phyloP scores from a whole-genome alignment of 1,284 basidiomycete species.

The Ganoderma sp. region DNA sequence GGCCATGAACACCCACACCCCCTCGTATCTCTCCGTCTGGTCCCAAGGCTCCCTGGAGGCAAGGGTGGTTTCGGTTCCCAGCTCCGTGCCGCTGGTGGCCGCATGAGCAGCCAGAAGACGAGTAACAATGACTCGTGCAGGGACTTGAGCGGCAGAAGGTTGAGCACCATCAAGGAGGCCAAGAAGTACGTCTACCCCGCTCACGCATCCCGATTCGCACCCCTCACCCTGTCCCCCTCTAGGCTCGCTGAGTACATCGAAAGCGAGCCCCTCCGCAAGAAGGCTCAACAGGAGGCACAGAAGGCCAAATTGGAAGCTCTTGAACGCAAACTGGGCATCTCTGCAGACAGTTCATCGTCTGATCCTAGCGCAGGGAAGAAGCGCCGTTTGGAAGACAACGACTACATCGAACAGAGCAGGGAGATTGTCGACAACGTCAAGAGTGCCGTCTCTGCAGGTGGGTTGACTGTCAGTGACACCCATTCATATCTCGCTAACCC shows the following conservation, averaged over 20 bases:
- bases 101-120: conserved; percentile 96
- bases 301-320: conserved; percentile 86
- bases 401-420: conserved; percentile 90
- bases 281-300: conserved; percentile 80
- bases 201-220: not conserved
- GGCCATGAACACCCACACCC: conserved; percentile 27
- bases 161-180: conserved; percentile 96
- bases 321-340: conserved; percentile 81
- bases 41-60: conserved; percentile 80
- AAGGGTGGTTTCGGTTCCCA: conserved; percentile 99
- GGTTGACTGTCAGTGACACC: conserved; percentile 33
- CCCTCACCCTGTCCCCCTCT: conserved; percentile 11
- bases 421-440: conserved; percentile 94
- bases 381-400: conserved; percentile 89
- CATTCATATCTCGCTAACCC: conserved; percentile 14
- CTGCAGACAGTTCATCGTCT: conserved; percentile 48
- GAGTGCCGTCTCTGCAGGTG: conserved; percentile 86
- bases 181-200: conserved; percentile 70
- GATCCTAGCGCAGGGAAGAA: conserved; percentile 75
- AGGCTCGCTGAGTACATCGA: conserved; percentile 93
- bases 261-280: conserved; percentile 81
- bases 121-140: conserved; percentile 96
- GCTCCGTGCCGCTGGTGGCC: conserved; percentile 93
- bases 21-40: conserved; percentile 68
- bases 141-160: conserved; percentile 87